These are phyloP conservation scores for Oehlia diaphana DNA, from an alignment of 192 early-diverging fungal genomes.

Conservation along the genomic window DNA sequence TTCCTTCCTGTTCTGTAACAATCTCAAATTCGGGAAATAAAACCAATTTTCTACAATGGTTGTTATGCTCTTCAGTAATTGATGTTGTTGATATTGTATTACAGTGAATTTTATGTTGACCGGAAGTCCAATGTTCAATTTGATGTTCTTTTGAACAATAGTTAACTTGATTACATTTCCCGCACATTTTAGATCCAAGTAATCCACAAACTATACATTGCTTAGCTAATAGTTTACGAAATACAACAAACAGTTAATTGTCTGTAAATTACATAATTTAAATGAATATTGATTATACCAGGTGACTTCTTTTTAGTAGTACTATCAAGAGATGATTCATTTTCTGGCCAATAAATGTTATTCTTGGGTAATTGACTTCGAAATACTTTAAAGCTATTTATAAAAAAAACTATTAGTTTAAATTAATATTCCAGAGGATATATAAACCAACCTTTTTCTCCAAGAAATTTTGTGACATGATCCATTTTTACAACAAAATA, in stretches of 20 bases:
- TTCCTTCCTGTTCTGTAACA: slow-evolving; percentile 64
- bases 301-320: slow-evolving; percentile 15
- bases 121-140: slow-evolving; percentile 76
- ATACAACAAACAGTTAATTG: background rate
- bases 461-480: slow-evolving; percentile 67
- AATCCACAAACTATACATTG: slow-evolving; percentile 74
- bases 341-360: slow-evolving; percentile 64
- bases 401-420: slow-evolving; percentile 19
- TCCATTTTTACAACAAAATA: slow-evolving; percentile 92
- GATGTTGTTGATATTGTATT: slow-evolving; percentile 31
- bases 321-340: slow-evolving; percentile 7
- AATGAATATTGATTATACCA: slow-evolving; percentile 23
- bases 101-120: slow-evolving; percentile 68
- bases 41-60: slow-evolving; percentile 25
- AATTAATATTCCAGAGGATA: background rate
- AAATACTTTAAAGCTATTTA: slow-evolving; percentile 72
- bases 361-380: slow-evolving; percentile 76
- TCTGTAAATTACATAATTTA: slow-evolving; percentile 27
- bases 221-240: slow-evolving; percentile 33
- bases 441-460: slow-evolving; percentile 48
- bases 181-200: slow-evolving; percentile 73
- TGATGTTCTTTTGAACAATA: slow-evolving; percentile 93
- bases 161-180: slow-evolving; percentile 63
- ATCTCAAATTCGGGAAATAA: slow-evolving; percentile 67
- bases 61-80: slow-evolving; percentile 28